Conservation (phyloP, 2,329 filamentous ascomycete species). For the Epichloe aotearoae region DNA sequence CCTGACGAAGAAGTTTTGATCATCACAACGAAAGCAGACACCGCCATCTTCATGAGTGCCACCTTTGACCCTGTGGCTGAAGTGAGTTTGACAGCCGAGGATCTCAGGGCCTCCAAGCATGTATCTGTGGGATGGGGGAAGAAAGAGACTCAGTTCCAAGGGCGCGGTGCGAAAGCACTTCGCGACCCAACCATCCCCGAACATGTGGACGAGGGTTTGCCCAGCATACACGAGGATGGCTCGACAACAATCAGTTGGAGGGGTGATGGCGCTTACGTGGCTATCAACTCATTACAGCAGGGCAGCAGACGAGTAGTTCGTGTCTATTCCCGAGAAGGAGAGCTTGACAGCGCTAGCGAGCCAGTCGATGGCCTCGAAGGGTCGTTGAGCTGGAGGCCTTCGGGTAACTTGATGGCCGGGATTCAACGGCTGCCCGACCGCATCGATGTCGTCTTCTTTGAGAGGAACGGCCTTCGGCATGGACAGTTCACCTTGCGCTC, state of each 20-base stretch:
- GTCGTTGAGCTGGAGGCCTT: slow-evolving; percentile 79
- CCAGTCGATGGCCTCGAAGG: slow-evolving; percentile 86
- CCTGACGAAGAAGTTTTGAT: slow-evolving; percentile 86
- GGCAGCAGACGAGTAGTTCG: slow-evolving; percentile 65
- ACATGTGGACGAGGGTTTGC: slow-evolving; percentile 68
- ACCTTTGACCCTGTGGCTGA: slow-evolving; percentile 76
- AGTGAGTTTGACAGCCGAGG: slow-evolving; percentile 56
- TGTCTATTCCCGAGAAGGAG: slow-evolving; percentile 81
- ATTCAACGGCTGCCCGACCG: slow-evolving; percentile 58
- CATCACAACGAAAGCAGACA: slow-evolving; percentile 66
- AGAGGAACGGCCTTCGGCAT: slow-evolving; percentile 93
- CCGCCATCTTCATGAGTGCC: slow-evolving; percentile 83
- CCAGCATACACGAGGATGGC: slow-evolving; percentile 62
- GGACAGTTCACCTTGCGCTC: slow-evolving; percentile 77
- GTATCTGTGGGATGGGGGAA: slow-evolving; percentile 98
- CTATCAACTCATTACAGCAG: slow-evolving; percentile 66
- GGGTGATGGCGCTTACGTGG: slow-evolving; percentile 83
- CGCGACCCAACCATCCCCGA: slow-evolving; percentile 92
- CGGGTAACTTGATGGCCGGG: slow-evolving; percentile 80
- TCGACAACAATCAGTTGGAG: slow-evolving; percentile 74
- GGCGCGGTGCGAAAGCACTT: slow-evolving; percentile 72
- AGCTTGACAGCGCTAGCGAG: slow-evolving; percentile 86
- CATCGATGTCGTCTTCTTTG: slow-evolving; percentile 87
- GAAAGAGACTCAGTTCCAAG: slow-evolving; percentile 94
- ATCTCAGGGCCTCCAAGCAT: slow-evolving; percentile 78